Base-by-base conservation (phyloP, 768 basidiomycete genomes). In the Pulveroboletus sp. region DNA sequence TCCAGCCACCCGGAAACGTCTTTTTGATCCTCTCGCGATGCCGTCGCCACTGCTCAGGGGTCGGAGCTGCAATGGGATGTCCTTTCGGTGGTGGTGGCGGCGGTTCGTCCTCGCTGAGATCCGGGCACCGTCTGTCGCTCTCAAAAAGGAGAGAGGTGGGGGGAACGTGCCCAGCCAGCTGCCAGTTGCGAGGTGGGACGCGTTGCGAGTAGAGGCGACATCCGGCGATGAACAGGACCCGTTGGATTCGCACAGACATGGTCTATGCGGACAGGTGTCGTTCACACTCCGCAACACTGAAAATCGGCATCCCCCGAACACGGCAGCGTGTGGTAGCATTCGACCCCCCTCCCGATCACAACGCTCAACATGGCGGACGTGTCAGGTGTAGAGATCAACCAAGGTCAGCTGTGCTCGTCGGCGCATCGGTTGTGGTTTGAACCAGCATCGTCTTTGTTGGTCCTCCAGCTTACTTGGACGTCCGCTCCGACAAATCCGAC, bases 401-500 rank as follows among this genome's bases (percentile, higher is more conserved):
- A 86, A 75, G 90, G 90, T 90, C 49, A 56, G 76, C 42, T 35
- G 28, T 40, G 38, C 45, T 31, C 44, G 39, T 50, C 26, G 48
- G 43, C 39, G n/a, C 27, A 37, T 46, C n/a, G 44, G 11, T n/a
- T 36, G 10, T 47, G 28, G 55, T 48, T 51, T 59, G 51, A 61
- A 48, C 58, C 43, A 48, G 43, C 45, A 46, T 49, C 57, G 48
- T 24, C 24, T 51, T 27, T 2, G 18, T 39, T 28, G 37, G 37
- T 21, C 21, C 3, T 36, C 36, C 65, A 91, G 94, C 92, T 30
- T 95, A 96, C 76, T 75, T 80, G 67, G 88, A 93, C 58, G 86
- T 96, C 47, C 85, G 93, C 57, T 77, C 75, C 54, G 84, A 90
- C 76, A 93, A 93, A 64, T 76, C 83, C 35, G 87, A 89, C 28